These are phyloP conservation scores for Acacia crassicarpa DNA, from an alignment of 306 rosid species.

Conservation along the genomic window DNA sequence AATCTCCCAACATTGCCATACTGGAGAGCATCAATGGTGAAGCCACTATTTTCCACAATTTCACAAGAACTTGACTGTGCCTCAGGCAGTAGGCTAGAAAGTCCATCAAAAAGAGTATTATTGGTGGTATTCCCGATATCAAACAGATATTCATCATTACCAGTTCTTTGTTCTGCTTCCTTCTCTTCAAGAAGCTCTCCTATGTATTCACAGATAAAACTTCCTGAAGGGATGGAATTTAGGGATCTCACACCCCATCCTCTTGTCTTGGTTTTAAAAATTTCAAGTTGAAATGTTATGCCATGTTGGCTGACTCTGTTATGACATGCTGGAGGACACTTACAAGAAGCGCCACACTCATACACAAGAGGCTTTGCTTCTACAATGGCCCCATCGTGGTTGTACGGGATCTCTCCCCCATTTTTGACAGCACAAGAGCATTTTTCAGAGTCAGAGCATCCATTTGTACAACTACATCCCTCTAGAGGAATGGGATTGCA, in stretches of 20 bases:
- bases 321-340: conserved; percentile 75
- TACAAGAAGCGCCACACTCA: conserved; percentile 86
- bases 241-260: conserved; percentile 99
- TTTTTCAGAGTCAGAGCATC: conserved; percentile 72
- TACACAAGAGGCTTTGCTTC: conserved; percentile 82
- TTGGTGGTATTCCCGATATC: conserved; percentile 73
- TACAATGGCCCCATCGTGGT: conserved; percentile 79
- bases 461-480: conserved; percentile 70
- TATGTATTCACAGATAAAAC: conserved; percentile 85
- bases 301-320: conserved; percentile 88
- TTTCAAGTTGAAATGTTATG: conserved; percentile 76
- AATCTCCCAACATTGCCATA: conserved; percentile 91
- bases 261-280: conserved; percentile 73
- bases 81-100: conserved; percentile 62
- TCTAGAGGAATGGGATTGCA: conserved; percentile 46
- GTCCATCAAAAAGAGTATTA: conserved; percentile 75
- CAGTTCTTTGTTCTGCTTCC: conserved; percentile 85
- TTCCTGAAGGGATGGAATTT: conserved; percentile 87
- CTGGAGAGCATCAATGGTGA: conserved; percentile 81
- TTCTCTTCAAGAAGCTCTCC: conserved; percentile 90
- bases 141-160: conserved; percentile 87
- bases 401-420: conserved; percentile 87
- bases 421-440: conserved; percentile 77
- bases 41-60: conserved; percentile 55
- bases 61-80: conserved; percentile 47